phyloP scores from a whole-genome alignment of 1,139 yeast genomes.

The Zhuliangozyma blackwelliae region DNA sequence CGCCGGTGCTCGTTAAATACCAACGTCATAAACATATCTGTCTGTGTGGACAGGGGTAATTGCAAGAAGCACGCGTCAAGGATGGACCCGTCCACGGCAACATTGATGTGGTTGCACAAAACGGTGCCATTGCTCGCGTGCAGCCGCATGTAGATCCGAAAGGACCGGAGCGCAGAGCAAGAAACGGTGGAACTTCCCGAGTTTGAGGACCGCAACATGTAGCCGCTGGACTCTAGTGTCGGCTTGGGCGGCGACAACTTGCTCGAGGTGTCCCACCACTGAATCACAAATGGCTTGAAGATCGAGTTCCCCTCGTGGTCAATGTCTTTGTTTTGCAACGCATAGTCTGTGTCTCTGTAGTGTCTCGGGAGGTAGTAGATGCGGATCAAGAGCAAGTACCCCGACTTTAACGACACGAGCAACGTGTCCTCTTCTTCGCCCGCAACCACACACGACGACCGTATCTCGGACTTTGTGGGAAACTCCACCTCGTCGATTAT shows the following conservation, averaged over 20 bases:
- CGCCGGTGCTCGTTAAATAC: constrained; percentile 35
- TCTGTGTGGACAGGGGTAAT: constrained; percentile 24
- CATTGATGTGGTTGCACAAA: constrained; percentile 36
- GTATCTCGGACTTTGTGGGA: constrained; percentile 30
- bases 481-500: constrained; percentile 29
- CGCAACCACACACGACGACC: constrained; percentile 32
- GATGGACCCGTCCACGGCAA: constrained; percentile 39
- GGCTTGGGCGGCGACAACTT: constrained; percentile 14
- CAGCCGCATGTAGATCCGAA: constrained; percentile 35
- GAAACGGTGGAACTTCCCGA: constrained; percentile 40
- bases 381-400: constrained; percentile 35
- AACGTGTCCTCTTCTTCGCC: constrained; percentile 37
- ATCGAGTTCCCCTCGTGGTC: constrained; percentile 13
- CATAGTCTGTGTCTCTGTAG: constrained; percentile 24
- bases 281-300: constrained; percentile 44
- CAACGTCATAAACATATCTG: constrained; percentile 32
- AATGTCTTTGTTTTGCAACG: constrained; percentile 9
- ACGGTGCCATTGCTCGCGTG: constrained; percentile 34
- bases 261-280: constrained; percentile 45
- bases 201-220: constrained; percentile 20
- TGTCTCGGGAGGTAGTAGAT: constrained; percentile 32
- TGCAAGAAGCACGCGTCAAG: constrained; percentile 40
- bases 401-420: constrained; percentile 38
- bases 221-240: constrained; percentile 31
- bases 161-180: constrained; percentile 31